phyloP scores from a whole-genome alignment of 2,329 filamentous ascomycete species.

The Fusarium redolens region DNA sequence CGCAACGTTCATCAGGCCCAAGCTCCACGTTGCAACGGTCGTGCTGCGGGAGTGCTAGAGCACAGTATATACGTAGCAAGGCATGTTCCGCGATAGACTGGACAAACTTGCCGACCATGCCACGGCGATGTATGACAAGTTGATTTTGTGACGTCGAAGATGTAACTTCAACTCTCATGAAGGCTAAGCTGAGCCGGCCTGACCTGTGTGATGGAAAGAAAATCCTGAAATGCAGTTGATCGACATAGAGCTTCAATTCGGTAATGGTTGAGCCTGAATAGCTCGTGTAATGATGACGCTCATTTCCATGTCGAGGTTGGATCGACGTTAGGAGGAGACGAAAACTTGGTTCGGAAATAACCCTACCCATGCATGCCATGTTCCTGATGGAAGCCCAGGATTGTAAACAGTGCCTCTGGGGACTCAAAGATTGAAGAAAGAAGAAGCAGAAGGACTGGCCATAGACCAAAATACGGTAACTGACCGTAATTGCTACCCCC shows the following conservation, averaged over 20 bases:
- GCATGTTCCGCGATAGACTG: conserved; percentile 27
- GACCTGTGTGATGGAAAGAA: background rate
- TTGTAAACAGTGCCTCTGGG: background rate
- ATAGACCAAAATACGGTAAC: background rate
- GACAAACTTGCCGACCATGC: conserved; percentile 19
- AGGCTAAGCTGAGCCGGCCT: conserved; percentile 1
- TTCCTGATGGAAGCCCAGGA: conserved; percentile 18
- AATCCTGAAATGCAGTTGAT: conserved; percentile 7
- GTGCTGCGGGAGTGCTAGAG: conserved; percentile 27
- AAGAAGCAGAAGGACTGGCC: background rate
- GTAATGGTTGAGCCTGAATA: conserved; percentile 13
- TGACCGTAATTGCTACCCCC: background rate
- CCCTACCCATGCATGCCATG: conserved; percentile 24
- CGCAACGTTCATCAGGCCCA: conserved; percentile 18
- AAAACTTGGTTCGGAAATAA: conserved; percentile 41
- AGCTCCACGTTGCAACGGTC: conserved; percentile 38
- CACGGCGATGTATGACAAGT: conserved; percentile 42
- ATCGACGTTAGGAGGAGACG: conserved; percentile 30
- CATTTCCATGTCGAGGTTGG: conserved; percentile 21
- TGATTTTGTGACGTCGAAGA: conserved; percentile 40
- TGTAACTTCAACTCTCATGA: background rate
- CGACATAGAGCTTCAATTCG: conserved; percentile 13
- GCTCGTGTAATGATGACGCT: conserved; percentile 29
- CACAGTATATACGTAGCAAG: background rate
- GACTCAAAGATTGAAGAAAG: background rate